Percentiles rank a stretch among this genome's conserved stretches.
Conservation (phyloP, 129 eudicot genomes). For the Lactuca sativa region DNA sequence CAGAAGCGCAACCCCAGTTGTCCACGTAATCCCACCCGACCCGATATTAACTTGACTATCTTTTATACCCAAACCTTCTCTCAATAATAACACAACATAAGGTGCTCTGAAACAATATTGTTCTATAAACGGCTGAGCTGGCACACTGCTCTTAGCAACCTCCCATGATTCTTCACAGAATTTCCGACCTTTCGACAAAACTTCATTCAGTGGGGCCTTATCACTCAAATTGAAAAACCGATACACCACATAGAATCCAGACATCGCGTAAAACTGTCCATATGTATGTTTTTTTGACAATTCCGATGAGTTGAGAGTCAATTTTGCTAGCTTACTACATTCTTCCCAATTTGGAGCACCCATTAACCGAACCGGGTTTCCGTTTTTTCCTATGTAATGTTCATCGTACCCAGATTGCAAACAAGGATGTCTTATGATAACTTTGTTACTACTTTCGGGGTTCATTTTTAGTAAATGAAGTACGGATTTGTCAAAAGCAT, state of each 20-base stretch:
- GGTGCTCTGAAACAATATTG: conserved; percentile 99
- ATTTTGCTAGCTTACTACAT: conserved; percentile 69
- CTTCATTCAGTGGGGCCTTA: conserved; percentile 68
- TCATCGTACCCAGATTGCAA: conserved; percentile 78
- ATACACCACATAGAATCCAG: conserved; percentile 92
- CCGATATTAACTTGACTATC: conserved; percentile 72
- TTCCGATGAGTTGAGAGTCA: conserved; percentile 76
- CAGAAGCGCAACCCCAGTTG: conserved; percentile 89
- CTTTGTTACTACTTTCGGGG: conserved; percentile 35
- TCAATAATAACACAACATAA: conserved; percentile 64
- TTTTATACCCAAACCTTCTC: conserved; percentile 87
- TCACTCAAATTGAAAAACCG: conserved; percentile 84
- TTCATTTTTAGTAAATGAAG: conserved; percentile 60
- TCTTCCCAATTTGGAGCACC: conserved; percentile 93
- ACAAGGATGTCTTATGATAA: conserved; percentile 77
- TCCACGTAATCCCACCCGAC: conserved; percentile 98
- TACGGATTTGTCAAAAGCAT: conserved; percentile 94
- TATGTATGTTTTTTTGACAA: conserved; percentile 73
- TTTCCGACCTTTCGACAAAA: conserved; percentile 64
- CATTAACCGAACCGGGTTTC: conserved; percentile 48
- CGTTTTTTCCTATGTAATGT: conserved; percentile 52
- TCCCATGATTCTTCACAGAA: conserved; percentile 85
- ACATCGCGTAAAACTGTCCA: conserved; percentile 88
- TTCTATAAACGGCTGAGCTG: conserved; percentile 92
- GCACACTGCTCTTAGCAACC: conserved; percentile 73